phyloP scores from a whole-genome alignment of 306 rosid genomes.

The Neltuma alba region DNA sequence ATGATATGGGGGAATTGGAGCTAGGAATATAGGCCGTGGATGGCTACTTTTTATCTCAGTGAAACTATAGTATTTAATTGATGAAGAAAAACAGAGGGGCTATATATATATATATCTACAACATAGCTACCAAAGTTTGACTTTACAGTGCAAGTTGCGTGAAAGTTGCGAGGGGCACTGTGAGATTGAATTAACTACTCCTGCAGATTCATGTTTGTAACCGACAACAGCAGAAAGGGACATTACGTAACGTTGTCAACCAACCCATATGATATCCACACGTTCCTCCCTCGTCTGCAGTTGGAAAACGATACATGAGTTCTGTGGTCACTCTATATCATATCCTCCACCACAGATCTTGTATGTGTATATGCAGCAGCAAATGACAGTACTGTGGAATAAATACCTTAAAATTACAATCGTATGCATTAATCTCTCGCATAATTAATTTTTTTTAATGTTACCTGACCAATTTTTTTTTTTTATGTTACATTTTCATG shows the following conservation, averaged over 20 bases:
- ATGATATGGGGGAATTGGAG: not conserved
- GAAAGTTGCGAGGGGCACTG: not conserved
- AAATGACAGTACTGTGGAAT: not conserved
- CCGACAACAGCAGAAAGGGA: constrained; percentile 42
- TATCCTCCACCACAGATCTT: not conserved
- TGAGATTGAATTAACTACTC: constrained; percentile 22
- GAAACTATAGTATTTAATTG: not conserved
- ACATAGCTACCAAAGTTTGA: constrained; percentile 3
- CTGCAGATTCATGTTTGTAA: constrained; percentile 30
- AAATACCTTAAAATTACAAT: not conserved
- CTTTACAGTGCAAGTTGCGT: constrained; percentile 33
- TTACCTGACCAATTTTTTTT: too few relatives aligned
- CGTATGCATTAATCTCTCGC: too few relatives aligned
- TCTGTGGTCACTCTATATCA: constrained; percentile 12
- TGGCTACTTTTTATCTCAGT: not conserved
- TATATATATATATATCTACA: not conserved
- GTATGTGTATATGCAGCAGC: not conserved
- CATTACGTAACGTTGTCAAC: constrained; percentile 29
- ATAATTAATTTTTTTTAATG: too few relatives aligned
- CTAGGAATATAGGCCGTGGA: not conserved
- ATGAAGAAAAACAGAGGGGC: constrained; percentile 2
- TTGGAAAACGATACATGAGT: constrained; percentile 39
- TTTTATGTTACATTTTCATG: not conserved
- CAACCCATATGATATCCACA: constrained; percentile 20
- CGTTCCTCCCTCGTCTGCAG: constrained; percentile 29